A percentile compares a stretch with the other conserved stretches of the same genome.
Evolutionary conservation across 164 flowering plant genomes (phyloP).

Genomic region (Magnolia officinalis): DNA sequence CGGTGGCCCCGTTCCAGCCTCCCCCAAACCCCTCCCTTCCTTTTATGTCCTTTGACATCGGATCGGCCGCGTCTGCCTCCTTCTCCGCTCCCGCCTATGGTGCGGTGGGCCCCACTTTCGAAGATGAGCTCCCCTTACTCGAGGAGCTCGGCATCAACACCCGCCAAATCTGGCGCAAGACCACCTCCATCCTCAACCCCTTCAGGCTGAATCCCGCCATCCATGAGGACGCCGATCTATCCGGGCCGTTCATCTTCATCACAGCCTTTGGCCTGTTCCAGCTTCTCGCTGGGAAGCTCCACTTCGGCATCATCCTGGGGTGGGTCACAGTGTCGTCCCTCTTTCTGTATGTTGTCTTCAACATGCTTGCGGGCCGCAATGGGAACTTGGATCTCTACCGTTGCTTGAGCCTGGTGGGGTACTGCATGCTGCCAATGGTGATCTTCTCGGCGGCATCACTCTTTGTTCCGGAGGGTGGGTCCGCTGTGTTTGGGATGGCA

Average conservation of each 20-base stretch:
- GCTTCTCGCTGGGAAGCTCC: constrained; percentile 82
- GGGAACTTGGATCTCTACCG: constrained; percentile 81
- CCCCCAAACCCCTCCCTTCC: constrained; percentile 41
- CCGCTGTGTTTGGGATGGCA: constrained; percentile 36
- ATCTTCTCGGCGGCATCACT: constrained; percentile 65
- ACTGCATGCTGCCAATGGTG: constrained; percentile 82
- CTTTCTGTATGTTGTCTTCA: constrained; percentile 71
- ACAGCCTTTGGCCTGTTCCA: constrained; percentile 75
- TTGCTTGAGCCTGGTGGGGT: constrained; percentile 75
- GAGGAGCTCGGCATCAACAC: constrained; percentile 94
- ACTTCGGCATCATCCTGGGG: constrained; percentile 82
- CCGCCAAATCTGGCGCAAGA: constrained; percentile 78
- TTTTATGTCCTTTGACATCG: constrained; percentile 71
- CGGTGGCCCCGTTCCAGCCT: constrained; percentile 66
- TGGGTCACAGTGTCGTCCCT: constrained; percentile 76
- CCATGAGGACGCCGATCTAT: constrained; percentile 77
- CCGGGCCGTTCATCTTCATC: constrained; percentile 75
- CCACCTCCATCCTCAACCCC: constrained; percentile 64
- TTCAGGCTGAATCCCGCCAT: constrained; percentile 48
- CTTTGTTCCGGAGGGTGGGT: constrained; percentile 64
- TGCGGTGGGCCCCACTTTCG: constrained; percentile 34
- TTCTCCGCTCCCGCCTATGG: constrained; percentile 32
- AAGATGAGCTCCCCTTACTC: constrained; percentile 78
- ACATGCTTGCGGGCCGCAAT: constrained; percentile 78
- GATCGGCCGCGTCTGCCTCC: constrained; percentile 34